Conservation (phyloP, 177 flowering plant species). For the Vitis hybrid region DNA sequence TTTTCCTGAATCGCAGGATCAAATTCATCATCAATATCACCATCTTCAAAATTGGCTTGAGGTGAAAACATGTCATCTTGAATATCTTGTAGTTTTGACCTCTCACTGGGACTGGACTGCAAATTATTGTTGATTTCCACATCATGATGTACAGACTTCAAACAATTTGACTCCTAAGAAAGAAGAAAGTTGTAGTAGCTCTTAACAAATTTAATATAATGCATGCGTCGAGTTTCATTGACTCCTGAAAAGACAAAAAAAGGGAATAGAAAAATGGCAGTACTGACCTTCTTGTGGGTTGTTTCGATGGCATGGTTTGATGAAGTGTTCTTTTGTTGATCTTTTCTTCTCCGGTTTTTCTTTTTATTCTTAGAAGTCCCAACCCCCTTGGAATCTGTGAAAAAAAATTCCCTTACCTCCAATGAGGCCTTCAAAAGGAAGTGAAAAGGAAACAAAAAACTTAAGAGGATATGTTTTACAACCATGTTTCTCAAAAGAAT, state of each 20-base stretch:
- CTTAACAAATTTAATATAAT: background rate
- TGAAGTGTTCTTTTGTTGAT: conserved; percentile 38
- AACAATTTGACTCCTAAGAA: conserved; percentile 38
- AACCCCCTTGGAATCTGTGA: conserved; percentile 52
- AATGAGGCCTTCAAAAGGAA: conserved; percentile 1
- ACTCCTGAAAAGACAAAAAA: conserved; percentile 1
- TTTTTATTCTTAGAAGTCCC: conserved; percentile 59
- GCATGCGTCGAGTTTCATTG: conserved; percentile 17
- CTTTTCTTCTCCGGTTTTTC: conserved; percentile 72
- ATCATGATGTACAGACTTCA: conserved; percentile 21
- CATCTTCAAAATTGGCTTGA: conserved; percentile 54
- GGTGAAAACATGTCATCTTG: conserved; percentile 29
- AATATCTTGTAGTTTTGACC: conserved; percentile 22
- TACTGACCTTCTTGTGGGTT: conserved; percentile 26
- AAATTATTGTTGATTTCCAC: conserved; percentile 14
- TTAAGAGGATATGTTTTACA: too few relatives aligned
- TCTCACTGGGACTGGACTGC: conserved; percentile 15
- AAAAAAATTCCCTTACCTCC: conserved; percentile 10
- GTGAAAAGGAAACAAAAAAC: background rate
- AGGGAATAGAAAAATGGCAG: background rate
- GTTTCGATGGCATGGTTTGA: conserved; percentile 28
- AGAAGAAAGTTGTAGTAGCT: background rate
- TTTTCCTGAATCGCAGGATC: conserved; percentile 68
- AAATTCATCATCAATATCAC: conserved; percentile 61
- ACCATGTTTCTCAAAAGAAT: too few relatives aligned